Conservation (phyloP, 2,329 filamentous ascomycete genomes). For the Microsporum ferrugineum region DNA sequence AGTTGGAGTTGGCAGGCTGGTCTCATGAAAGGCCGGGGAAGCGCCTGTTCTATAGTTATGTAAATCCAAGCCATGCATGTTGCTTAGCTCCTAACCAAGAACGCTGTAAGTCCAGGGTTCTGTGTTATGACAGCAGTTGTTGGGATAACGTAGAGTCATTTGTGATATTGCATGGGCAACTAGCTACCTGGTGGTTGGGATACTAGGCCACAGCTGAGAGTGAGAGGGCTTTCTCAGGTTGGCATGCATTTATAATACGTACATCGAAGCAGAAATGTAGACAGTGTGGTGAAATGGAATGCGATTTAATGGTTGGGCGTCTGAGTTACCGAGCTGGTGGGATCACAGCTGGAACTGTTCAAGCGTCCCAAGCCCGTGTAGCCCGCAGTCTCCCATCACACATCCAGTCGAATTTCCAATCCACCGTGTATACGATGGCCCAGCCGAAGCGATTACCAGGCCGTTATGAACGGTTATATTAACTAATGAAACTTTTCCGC, state of each 20-base stretch:
- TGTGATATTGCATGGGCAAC: neutral
- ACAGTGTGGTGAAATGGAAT: neutral
- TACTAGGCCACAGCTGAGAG: too few relatives aligned
- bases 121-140: too few relatives aligned
- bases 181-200: too few relatives aligned
- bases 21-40: too few relatives aligned
- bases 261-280: neutral
- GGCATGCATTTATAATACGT: too few relatives aligned
- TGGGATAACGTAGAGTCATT: too few relatives aligned
- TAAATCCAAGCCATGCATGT: too few relatives aligned
- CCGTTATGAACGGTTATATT: constrained; percentile 3
- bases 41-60: too few relatives aligned
- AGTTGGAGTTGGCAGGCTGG: too few relatives aligned
- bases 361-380: constrained; percentile 3
- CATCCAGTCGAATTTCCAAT: constrained; percentile 10
- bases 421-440: constrained; percentile 8
- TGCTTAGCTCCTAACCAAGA: too few relatives aligned
- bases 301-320: neutral
- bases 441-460: constrained; percentile 4
- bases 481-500: neutral
- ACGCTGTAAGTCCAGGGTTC: too few relatives aligned
- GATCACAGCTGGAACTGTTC: constrained; percentile 12
- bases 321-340: neutral
- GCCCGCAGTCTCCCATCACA: neutral
- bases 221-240: too few relatives aligned